Evolutionary conservation across 225 moss, liverwort and hornwort genomes (phyloP), one percentile per base, ranked within the genome.

Genomic region (Rhytidiadelphus loreus): DNA sequence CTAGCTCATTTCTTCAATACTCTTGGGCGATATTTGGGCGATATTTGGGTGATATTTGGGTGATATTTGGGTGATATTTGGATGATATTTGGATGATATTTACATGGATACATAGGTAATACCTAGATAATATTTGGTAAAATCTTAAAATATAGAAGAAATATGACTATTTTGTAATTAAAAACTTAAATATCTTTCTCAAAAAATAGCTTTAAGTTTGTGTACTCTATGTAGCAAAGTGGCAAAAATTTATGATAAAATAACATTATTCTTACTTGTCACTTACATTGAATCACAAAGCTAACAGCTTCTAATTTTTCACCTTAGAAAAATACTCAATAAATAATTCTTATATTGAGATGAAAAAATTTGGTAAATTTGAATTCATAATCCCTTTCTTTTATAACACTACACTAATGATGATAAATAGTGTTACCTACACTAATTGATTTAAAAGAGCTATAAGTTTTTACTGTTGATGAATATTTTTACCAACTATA

Each of bases 371-470:
- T 48, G 12, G 19, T 19, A 32, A 74, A 19, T 30, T 29, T 30
- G 30, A 74, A 46, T 18, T 73, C 16, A 46, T 6, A 16, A 0
- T 16, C 44, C 16, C 2, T 9, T 0, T 9, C 2, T 5, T 26
- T 8, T 6, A 71, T 71, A 16, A 16, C 26, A 43, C 26, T 28
- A n/a, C n/a, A n/a, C n/a, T n/a, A n/a, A n/a, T n/a, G n/a, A n/a
- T n/a, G n/a, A n/a, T n/a, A n/a, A n/a, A n/a, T n/a, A n/a, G n/a
- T n/a, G n/a, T n/a, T n/a, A n/a, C n/a, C n/a, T n/a, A n/a, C n/a
- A n/a, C n/a, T n/a, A n/a, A n/a, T n/a, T n/a, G n/a, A n/a, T n/a
- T n/a, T n/a, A n/a, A n/a, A n/a, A n/a, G n/a, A n/a, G n/a, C n/a
- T n/a, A n/a, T n/a, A n/a, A n/a, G n/a, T n/a, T n/a, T n/a, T n/a